Conservation (phyloP, 177 flowering plant genomes). For the Vitis hybrid region DNA sequence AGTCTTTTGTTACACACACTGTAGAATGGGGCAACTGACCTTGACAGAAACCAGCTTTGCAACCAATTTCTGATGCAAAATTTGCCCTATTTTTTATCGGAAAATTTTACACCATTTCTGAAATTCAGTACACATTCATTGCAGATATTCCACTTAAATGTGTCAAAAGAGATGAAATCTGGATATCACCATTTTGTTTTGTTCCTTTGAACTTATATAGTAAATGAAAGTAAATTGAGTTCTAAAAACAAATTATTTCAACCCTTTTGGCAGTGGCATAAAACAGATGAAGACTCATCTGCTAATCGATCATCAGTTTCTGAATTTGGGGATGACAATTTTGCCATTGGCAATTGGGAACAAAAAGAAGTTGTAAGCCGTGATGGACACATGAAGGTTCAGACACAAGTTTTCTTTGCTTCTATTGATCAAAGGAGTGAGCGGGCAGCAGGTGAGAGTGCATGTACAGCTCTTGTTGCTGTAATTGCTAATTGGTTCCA, state of each 20-base stretch:
- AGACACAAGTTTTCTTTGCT: conserved; percentile 79
- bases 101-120: no score
- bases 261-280: conserved; percentile 52
- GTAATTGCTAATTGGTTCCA: conserved; percentile 96
- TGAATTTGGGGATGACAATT: conserved; percentile 92
- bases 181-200: neutral
- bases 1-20: no score
- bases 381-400: conserved; percentile 85
- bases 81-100: no score
- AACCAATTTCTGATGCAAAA: no score
- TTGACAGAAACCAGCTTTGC: no score
- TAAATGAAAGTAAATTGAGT: neutral
- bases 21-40: no score
- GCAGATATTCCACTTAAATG: no score
- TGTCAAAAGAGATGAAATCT: neutral
- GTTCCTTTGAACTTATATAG: neutral
- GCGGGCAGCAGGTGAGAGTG: conserved; percentile 96
- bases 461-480: conserved; percentile 94
- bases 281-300: conserved; percentile 60
- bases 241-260: neutral
- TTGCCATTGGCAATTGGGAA: conserved; percentile 93
- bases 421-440: conserved; percentile 95
- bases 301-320: conserved; percentile 63
- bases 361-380: conserved; percentile 78
- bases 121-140: no score